These are phyloP conservation scores for Coemansia aciculifera DNA, from an alignment of 192 early-diverging fungal species.

Conservation along the genomic window DNA sequence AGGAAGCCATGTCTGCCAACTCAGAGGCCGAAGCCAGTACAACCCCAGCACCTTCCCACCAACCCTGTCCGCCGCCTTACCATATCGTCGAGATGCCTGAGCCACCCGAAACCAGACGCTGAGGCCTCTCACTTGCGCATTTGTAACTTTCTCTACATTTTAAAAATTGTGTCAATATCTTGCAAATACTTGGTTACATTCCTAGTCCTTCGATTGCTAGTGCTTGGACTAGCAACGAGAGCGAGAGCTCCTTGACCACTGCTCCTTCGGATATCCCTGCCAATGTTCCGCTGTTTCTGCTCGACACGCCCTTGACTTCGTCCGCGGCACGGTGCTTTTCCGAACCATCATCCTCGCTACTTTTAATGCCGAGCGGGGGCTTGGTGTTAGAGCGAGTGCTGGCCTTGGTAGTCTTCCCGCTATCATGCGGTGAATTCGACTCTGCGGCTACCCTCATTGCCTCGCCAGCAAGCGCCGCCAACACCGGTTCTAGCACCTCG, in stretches of 20 bases:
- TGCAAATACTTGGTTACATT: constrained; percentile 19
- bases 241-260: constrained; percentile 29
- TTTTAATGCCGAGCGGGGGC: too few species aligned
- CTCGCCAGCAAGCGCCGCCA: constrained; percentile 22
- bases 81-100: constrained; percentile 19
- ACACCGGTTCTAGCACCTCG: constrained; percentile 23
- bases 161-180: neutral
- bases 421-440: neutral
- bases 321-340: neutral
- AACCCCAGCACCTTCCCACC: neutral
- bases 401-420: neutral
- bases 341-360: neutral
- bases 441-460: constrained; percentile 5
- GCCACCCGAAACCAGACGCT: neutral
- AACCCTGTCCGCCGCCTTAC: constrained; percentile 38
- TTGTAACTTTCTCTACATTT: neutral
- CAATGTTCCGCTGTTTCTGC: neutral
- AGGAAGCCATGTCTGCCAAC: constrained; percentile 33
- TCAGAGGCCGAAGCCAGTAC: neutral
- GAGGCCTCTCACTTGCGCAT: neutral
- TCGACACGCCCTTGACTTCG: constrained; percentile 3
- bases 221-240: constrained; percentile 41
- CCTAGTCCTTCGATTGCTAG: constrained; percentile 52
- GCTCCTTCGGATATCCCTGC: neutral
- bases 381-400: neutral